Conservation (phyloP, 176 grass and related monocot genomes). For the Elymus sibiricus region DNA sequence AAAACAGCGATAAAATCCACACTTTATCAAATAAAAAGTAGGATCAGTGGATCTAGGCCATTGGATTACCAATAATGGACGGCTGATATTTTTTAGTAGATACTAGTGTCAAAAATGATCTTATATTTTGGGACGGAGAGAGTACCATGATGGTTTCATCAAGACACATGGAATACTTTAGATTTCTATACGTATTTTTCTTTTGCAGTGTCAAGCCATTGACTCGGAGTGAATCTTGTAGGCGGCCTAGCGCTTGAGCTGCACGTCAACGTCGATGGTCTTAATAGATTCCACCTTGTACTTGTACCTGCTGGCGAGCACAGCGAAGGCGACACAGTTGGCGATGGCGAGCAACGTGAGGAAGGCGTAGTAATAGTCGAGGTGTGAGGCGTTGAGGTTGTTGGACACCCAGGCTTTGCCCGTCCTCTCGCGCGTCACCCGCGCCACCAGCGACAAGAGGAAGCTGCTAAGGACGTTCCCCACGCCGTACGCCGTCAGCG, state of each 20-base stretch:
- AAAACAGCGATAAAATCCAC: no score
- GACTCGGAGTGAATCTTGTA: no score
- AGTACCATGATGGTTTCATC: no score
- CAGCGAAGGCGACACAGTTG: conserved; percentile 34
- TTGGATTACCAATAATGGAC: no score
- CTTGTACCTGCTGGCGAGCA: conserved; percentile 16
- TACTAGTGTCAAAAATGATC: no score
- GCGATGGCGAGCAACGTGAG: conserved; percentile 15
- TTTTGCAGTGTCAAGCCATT: no score
- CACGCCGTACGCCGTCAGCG: conserved; percentile 34
- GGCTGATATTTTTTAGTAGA: no score
- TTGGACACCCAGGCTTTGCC: conserved; percentile 41
- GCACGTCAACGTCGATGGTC: not conserved
- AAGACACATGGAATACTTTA: no score
- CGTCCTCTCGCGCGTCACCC: conserved; percentile 9
- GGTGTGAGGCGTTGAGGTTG: conserved; percentile 55
- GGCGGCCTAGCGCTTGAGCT: not conserved
- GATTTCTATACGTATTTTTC: no score
- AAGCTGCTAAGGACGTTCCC: conserved; percentile 58
- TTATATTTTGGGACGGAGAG: no score
- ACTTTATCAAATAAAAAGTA: no score
- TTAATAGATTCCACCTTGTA: conserved; percentile 37
- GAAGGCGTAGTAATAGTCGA: conserved; percentile 65
- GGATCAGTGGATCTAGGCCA: no score
- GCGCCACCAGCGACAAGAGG: conserved; percentile 29